Evolutionary conservation across 2,329 filamentous ascomycete genomes (phyloP), one percentile per base, ranked within the genome.

Genomic region (Ilyonectria destructans): DNA sequence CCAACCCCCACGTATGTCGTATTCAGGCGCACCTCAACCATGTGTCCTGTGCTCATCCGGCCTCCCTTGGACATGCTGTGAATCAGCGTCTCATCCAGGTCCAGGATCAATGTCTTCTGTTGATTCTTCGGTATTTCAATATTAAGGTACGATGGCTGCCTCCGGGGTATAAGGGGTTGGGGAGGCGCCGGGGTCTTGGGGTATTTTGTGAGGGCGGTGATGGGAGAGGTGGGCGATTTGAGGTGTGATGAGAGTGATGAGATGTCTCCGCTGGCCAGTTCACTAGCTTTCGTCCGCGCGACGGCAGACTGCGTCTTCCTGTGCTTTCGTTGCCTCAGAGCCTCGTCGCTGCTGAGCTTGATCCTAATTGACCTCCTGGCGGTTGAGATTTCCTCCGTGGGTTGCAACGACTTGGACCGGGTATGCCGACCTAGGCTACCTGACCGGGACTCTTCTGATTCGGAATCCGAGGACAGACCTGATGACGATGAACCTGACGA

Each of bases 21-120:
- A 79, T 93, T 93, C 68, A 97, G 87, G 76, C 95, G 95, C 71
- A 99, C 96, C 83, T 99, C 96, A 59, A 99, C 95, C 96, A 99
- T 99, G 82, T 99, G 96, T 19, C 96, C 96, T 21, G 94, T 96
- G 76, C 94, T 96, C 92, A 97, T 97, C 67, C 96, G 90, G 60
- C 96, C 95, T 33, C 96, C 96, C 80, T 98, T 98, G 68, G 96
- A 95, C 88, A 98, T 95, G 81, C 95, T 98, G 86, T 99, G 96
- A 74, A 99, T 99, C 73, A 99, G 84, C 0, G 96, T 99, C 82
- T 99, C 96, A 81, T 99, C 96, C 19, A 99, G 89, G 80, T 99
- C 96, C 59, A 99, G 87, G 71, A 99, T 95, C 67, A 99, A 84
- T 0, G 96, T 99, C 86, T 99, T 99, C 77, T 96, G 92, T 68